A percentile compares a stretch with the other conserved stretches of the same genome.
Conservation (phyloP, 306 rosid species). For the Fragaria vesca region DNA sequence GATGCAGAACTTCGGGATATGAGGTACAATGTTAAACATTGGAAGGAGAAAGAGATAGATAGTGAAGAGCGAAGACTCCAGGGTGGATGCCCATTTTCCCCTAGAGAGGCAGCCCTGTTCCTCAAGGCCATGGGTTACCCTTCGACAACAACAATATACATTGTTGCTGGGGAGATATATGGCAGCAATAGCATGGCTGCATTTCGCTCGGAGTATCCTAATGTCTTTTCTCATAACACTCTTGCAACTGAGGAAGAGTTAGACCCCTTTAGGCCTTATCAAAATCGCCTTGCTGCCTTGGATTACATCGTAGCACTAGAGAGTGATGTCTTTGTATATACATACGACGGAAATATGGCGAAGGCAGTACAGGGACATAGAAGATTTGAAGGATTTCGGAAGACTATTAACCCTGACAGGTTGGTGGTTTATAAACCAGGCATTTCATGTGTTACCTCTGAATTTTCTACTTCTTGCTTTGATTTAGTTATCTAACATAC, state of each 20-base stretch:
- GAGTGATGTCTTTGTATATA: constrained; percentile 91
- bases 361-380: constrained; percentile 98
- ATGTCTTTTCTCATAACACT: constrained; percentile 74
- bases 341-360: constrained; percentile 99
- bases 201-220: constrained; percentile 66
- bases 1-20: constrained; percentile 68
- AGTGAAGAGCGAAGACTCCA: constrained; percentile 57
- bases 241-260: constrained; percentile 86
- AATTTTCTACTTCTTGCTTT: not conserved
- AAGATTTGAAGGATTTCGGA: constrained; percentile 82
- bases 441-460: not conserved
- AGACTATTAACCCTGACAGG: constrained; percentile 96
- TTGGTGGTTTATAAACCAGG: constrained; percentile 27
- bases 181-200: constrained; percentile 74
- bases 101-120: constrained; percentile 88
- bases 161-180: constrained; percentile 94
- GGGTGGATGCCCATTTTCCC: constrained; percentile 99
- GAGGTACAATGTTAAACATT: constrained; percentile 90
- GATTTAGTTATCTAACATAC: constrained; percentile 14
- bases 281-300: constrained; percentile 94
- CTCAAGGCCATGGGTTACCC: constrained; percentile 99
- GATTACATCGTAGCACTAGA: constrained; percentile 85
- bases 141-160: constrained; percentile 85
- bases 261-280: constrained; percentile 71
- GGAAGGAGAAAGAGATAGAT: constrained; percentile 98